Evolutionary conservation across 2,329 filamentous ascomycete genomes (phyloP).

Genomic region (Talaromyces sp.): DNA sequence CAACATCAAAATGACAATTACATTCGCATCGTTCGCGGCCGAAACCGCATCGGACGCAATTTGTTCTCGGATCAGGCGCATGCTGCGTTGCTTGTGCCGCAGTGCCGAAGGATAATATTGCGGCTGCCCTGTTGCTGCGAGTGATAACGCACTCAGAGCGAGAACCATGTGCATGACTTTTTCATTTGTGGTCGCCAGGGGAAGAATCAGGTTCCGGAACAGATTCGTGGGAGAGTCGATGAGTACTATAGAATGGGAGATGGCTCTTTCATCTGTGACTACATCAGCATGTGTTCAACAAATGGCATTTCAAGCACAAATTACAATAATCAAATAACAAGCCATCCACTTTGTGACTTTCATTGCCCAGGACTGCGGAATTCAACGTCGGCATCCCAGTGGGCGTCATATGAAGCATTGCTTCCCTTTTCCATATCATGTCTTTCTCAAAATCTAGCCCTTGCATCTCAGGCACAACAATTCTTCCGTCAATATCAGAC

Average conservation of each 20-base stretch:
- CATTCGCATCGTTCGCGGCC: conserved; percentile 18
- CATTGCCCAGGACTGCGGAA: neutral
- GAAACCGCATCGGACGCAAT: conserved; percentile 12
- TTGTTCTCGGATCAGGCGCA: conserved; percentile 18
- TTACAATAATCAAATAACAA: conserved; percentile 18
- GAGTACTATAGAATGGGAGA: conserved; percentile 19
- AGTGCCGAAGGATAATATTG: conserved; percentile 14
- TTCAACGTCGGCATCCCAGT: conserved; percentile 8
- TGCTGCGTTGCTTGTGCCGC: conserved; percentile 20
- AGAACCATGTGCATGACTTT: conserved; percentile 19
- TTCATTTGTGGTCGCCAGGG: conserved; percentile 14
- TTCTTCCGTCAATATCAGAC: conserved; percentile 15
- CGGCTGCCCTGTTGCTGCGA: conserved; percentile 12
- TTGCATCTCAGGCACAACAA: conserved; percentile 11
- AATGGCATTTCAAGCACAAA: neutral
- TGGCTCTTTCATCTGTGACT: conserved; percentile 13
- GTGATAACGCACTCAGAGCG: conserved; percentile 17
- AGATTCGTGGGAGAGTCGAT: conserved; percentile 17
- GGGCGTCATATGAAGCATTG: conserved; percentile 6
- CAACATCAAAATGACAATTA: conserved; percentile 19
- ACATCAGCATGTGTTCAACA: neutral
- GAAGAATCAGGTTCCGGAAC: conserved; percentile 19
- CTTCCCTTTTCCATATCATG: neutral
- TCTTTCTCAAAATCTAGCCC: conserved; percentile 13
- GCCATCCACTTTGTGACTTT: neutral